Conservation (phyloP, 192 early-diverging fungal genomes). For the Rhizophagus sp. region DNA sequence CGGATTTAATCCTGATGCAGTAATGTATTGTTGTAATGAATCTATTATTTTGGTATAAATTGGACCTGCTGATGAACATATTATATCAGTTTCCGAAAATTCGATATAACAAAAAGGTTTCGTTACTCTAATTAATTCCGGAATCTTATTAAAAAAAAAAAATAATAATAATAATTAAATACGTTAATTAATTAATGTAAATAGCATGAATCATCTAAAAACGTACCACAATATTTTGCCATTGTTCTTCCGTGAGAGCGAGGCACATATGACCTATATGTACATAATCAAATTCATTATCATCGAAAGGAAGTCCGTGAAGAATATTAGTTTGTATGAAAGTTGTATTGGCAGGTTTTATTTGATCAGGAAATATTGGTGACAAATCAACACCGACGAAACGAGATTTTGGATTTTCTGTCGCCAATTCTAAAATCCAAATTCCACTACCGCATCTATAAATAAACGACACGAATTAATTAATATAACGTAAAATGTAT, state of each 20-base stretch:
- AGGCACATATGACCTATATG: background rate
- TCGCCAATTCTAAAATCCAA: conserved; percentile 24
- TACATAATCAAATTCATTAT: conserved; percentile 51
- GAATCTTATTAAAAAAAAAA: too few relatives aligned
- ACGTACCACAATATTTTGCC: background rate
- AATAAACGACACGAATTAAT: background rate
- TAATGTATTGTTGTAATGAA: too few relatives aligned
- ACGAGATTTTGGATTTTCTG: conserved; percentile 4
- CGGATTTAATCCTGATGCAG: too few relatives aligned
- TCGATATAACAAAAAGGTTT: too few relatives aligned
- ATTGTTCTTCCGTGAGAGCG: background rate
- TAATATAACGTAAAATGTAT: background rate
- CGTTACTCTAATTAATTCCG: too few relatives aligned
- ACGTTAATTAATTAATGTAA: too few relatives aligned
- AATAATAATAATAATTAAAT: too few relatives aligned
- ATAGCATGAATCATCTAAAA: too few relatives aligned
- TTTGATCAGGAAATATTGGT: background rate
- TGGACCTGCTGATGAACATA: too few relatives aligned
- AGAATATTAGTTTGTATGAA: conserved; percentile 43
- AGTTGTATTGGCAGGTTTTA: background rate
- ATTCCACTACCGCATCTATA: conserved; percentile 6
- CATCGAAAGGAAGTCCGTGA: conserved; percentile 40
- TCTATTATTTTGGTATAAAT: too few relatives aligned
- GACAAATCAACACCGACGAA: conserved; percentile 12
- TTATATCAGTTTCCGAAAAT: too few relatives aligned